phyloP scores from a whole-genome alignment of 2,329 filamentous ascomycete genomes.

The Rutstroemia sp. region DNA sequence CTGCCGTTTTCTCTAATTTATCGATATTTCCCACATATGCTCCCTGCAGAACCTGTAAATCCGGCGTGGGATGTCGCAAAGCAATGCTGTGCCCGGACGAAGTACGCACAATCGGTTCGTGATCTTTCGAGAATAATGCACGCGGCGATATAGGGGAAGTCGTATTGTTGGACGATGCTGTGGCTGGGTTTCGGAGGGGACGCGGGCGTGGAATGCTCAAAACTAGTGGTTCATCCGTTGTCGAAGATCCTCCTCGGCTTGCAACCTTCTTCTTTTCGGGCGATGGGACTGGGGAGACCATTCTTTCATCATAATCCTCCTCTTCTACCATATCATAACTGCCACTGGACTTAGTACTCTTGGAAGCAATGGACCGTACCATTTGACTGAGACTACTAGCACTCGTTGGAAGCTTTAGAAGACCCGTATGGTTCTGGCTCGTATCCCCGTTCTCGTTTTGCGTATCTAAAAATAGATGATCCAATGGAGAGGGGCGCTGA shows the following conservation, averaged over 20 bases:
- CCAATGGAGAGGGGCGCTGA: slow-evolving; percentile 5
- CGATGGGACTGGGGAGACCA: neutral
- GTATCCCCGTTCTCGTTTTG: slow-evolving; percentile 8
- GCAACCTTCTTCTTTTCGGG: slow-evolving; percentile 4
- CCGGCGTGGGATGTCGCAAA: slow-evolving; percentile 53
- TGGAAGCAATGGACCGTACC: slow-evolving; percentile 12
- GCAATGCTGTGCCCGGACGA: slow-evolving; percentile 23
- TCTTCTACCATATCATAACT: slow-evolving; percentile 19
- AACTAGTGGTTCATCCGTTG: slow-evolving; percentile 6
- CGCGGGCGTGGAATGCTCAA: slow-evolving; percentile 16
- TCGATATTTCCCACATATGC: slow-evolving; percentile 62
- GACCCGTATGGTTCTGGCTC: slow-evolving; percentile 11
- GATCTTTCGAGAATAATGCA: slow-evolving; percentile 6
- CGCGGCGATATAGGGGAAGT: slow-evolving; percentile 8
- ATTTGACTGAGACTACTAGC: slow-evolving; percentile 8
- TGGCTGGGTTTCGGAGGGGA: slow-evolving; percentile 16
- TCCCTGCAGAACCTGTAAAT: slow-evolving; percentile 53
- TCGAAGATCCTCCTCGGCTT: slow-evolving; percentile 1
- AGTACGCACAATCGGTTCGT: slow-evolving; percentile 20
- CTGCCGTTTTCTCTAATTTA: slow-evolving; percentile 67
- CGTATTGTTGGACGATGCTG: slow-evolving; percentile 11
- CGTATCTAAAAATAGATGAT: slow-evolving; percentile 21
- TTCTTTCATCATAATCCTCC: slow-evolving; percentile 14
- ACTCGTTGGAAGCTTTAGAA: neutral
- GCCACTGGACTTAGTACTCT: slow-evolving; percentile 11